Evolutionary conservation across 2,329 filamentous ascomycete genomes (phyloP), one percentile per base, ranked within the genome.

Genomic region (Botrytis fabae): DNA sequence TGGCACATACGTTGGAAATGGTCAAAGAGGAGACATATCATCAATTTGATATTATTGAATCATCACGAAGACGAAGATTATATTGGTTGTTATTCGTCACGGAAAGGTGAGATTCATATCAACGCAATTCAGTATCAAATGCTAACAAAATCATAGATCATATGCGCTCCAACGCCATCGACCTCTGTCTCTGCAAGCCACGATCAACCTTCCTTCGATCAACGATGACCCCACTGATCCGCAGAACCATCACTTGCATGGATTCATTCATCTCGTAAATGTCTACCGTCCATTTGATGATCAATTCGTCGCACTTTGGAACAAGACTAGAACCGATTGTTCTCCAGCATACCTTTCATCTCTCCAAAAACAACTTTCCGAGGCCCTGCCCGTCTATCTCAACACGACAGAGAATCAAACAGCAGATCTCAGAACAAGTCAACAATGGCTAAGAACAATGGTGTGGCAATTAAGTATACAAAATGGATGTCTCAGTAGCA

Each of bases 11-110:
- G 77, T 81, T 85, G 42, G 85, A 85, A 70, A 87, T 91, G 87
- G 85, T 87, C 78, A 88, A 88, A 80, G 90, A 91, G 78, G 87
- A 89, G 35, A 84, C 86, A 14, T 94, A 93, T 79, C 77, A 85
- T 61, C 85, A 88, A 71, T 87, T 87, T 76, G 88, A 89, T 75
- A 82, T 83, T 7, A 81, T 88, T 28, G 91, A 93, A 73, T 86
- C 88, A 1, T 87, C 90, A 35, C 86, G 90, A 75, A 86, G 88
- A 76, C 85, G 92, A 73, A 87, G 91, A 46, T 83, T 94, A 0
- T 94, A 90, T 79, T 94, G 92, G 92, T 84, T 94, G 16, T 83
- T 94, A 14, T 91, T 92, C 78, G 85, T 92, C 1, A 89, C 89
- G 14, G 92, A 94, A 83, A 88, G 91, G 89, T 91, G 82, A 78